Percentiles rank a stretch among this genome's conserved stretches.
phyloP scores from a whole-genome alignment of 106 monocot species.

The Phalaenopsis aphrodite region DNA sequence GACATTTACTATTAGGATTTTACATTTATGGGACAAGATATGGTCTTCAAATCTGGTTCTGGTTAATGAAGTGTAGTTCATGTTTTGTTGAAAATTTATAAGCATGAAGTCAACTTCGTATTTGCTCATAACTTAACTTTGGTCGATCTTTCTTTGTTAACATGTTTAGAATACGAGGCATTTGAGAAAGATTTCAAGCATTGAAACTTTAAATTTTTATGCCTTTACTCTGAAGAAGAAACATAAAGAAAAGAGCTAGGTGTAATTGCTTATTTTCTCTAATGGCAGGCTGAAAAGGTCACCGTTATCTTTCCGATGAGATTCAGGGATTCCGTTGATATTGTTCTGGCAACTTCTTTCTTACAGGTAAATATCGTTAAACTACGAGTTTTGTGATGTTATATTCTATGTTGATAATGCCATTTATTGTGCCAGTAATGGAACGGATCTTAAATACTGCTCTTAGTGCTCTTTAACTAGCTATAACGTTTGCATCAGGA shows the following conservation, averaged over 20 bases:
- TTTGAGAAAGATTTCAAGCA: neutral
- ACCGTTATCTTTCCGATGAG: conserved; percentile 85
- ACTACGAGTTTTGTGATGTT: neutral
- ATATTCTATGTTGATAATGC: neutral
- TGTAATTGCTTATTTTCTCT: conserved; percentile 6
- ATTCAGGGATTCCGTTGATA: conserved; percentile 84
- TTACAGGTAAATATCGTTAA: conserved; percentile 56
- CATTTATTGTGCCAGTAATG: neutral
- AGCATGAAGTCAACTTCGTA: neutral
- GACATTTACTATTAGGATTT: neutral
- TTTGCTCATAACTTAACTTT: no score
- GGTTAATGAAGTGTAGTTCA: no score
- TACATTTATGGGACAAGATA: no score
- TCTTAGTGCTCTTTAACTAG: neutral
- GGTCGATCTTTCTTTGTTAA: neutral
- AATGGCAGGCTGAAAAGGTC: conserved; percentile 72
- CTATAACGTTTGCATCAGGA: neutral
- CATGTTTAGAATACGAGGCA: neutral
- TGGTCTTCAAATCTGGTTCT: no score
- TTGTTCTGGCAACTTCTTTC: conserved; percentile 83
- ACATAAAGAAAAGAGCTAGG: neutral
- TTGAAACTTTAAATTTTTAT: neutral
- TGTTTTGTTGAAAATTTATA: neutral
- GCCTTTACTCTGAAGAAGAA: neutral
- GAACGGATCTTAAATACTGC: neutral